Base-by-base conservation (phyloP, 1,284 basidiomycete species). In the Hemileccinum hortonii region DNA sequence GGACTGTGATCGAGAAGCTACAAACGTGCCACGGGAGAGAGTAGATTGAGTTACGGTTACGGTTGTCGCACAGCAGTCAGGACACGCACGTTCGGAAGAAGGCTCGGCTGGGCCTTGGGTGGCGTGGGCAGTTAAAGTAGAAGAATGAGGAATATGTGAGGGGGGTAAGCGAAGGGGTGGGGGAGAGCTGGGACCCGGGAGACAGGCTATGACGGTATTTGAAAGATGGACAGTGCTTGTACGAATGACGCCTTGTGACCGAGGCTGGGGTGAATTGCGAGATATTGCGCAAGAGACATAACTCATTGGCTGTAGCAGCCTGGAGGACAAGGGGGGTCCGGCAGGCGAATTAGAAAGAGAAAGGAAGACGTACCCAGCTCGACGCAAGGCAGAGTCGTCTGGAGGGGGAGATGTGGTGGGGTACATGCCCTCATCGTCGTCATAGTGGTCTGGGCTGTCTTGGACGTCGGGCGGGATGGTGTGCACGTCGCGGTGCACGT, bases 161-260 rank as follows among this genome's bases (percentile, higher is more conserved):
- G 53, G n/a, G 4, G 47, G 26, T 24, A 11, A 38, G 16, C 33
- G 35, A 40, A 47, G 43, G 15, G 44, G 47, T 36, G 50, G n/a
- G 6, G 53, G 15, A 36, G 56, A 49, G 33, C 15, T 32, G n/a
- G 44, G 1, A 14, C 44, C 15, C 6, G 48, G 15, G 14, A 46
- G 21, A 30, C 33, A 37, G 4, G 47, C 53, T 6, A 64, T 45
- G 33, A 49, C 10, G 1, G 62, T 75, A 55, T 73, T 76, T 9
- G 86, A 86, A 4, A 90, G 74, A 53, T 82, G 74, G 63, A 89
- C 76, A 0, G 87, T 88, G 58, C 71, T 77, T 29, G 81, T 73
- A n/a, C 87, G 80, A 54, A 90, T 89, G 41, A 76, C 73, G 56
- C 77, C 76, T 54, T 81, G 82, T 0, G 81, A 79, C 58, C 82